A percentile compares a stretch with the other conserved stretches of the same genome.
Conservation (phyloP, 2,329 filamentous ascomycete species). For the Gnomoniopsis sp. region DNA sequence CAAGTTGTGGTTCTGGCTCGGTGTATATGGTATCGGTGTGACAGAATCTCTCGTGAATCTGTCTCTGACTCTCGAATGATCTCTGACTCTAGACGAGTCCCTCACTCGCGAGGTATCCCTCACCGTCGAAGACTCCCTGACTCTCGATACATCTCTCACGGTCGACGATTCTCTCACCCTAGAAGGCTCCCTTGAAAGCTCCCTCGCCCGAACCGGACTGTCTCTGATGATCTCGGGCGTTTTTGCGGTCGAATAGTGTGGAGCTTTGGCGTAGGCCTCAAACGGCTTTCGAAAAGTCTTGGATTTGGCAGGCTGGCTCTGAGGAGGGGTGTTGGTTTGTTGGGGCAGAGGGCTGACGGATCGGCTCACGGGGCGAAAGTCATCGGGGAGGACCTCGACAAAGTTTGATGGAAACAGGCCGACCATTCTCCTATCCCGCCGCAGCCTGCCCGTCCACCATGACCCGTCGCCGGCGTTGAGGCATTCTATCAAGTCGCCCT, state of each 20-base stretch:
- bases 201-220: constrained; percentile 34
- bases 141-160: background rate
- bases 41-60: constrained; percentile 11
- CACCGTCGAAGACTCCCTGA: background rate
- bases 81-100: background rate
- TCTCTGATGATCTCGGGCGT: constrained; percentile 56
- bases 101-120: background rate
- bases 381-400: constrained; percentile 81
- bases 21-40: background rate
- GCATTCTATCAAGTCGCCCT: constrained; percentile 97
- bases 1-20: constrained; percentile 1
- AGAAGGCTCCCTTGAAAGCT: constrained; percentile 32
- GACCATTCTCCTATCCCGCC: constrained; percentile 84
- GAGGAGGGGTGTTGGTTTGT: constrained; percentile 50
- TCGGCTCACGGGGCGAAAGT: constrained; percentile 72
- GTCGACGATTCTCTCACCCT: background rate
- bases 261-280: constrained; percentile 63
- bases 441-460: constrained; percentile 96
- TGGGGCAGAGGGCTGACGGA: constrained; percentile 57
- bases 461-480: constrained; percentile 95
- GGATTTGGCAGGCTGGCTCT: constrained; percentile 54
- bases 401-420: constrained; percentile 97
- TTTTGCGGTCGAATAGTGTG: constrained; percentile 62
- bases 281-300: constrained; percentile 65
- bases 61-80: background rate